Percentiles rank a stretch among this genome's conserved stretches.
These are phyloP conservation scores for Breynia disticha DNA, from an alignment of 441 rosid genomes.

Conservation along the genomic window DNA sequence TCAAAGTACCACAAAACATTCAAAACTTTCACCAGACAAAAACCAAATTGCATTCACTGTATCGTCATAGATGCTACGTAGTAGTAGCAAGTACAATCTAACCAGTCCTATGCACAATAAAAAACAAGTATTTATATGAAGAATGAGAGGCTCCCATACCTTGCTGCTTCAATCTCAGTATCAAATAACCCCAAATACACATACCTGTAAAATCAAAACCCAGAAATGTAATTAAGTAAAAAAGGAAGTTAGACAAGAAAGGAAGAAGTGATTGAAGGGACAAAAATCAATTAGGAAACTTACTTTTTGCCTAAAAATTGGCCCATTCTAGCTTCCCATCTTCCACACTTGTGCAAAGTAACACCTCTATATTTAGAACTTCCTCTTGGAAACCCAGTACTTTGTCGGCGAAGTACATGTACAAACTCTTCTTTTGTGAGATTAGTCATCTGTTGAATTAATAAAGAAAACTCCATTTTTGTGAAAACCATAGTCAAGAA, in stretches of 20 bases:
- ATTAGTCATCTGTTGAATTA: constrained; percentile 69
- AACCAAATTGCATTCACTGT: neutral
- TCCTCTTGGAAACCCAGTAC: constrained; percentile 98
- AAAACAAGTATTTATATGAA: neutral
- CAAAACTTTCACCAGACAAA: neutral
- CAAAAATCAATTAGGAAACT: neutral
- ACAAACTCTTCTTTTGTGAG: constrained; percentile 93
- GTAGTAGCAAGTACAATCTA: too few relatives aligned
- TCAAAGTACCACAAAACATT: neutral
- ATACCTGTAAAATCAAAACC: constrained; percentile 37
- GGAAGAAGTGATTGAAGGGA: neutral
- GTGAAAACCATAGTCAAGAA: too few relatives aligned
- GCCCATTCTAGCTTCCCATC: constrained; percentile 99
- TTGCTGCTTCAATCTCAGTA: constrained; percentile 94
- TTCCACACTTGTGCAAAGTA: constrained; percentile 93
- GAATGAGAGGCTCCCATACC: constrained; percentile 20
- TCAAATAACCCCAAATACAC: constrained; percentile 94
- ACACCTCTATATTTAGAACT: constrained; percentile 99
- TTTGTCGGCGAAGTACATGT: constrained; percentile 95
- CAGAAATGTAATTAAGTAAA: neutral
- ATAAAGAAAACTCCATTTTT: too few relatives aligned
- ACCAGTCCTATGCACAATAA: neutral
- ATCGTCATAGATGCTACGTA: neutral
- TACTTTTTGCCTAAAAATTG: constrained; percentile 99
- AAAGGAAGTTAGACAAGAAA: neutral